Conservation (phyloP, 1,284 basidiomycete genomes). For the Melanopsichium pennsylvanicum region DNA sequence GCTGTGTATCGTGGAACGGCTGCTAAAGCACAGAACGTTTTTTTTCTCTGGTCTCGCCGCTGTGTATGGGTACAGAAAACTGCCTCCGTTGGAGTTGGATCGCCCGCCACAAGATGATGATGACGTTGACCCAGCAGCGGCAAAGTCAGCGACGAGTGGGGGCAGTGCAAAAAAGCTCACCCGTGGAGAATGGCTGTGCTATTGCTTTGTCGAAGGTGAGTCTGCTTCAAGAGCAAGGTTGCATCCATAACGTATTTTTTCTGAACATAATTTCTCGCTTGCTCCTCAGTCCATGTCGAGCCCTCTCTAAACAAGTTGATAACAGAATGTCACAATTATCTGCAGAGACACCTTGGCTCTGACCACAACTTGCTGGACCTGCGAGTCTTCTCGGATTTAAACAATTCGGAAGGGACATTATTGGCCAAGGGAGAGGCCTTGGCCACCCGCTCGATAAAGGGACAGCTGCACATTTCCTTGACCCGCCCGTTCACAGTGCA, state of each 20-base stretch:
- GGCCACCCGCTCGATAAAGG: no score
- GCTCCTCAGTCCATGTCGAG: conserved; percentile 10
- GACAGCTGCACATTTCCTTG: conserved; percentile 40
- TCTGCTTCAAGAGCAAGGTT: neutral
- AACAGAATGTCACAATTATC: neutral
- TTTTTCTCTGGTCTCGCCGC: neutral
- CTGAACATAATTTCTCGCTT: neutral
- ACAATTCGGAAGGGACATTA: no score
- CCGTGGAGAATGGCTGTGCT: conserved; percentile 47
- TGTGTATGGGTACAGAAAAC: conserved; percentile 10
- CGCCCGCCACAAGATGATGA: no score
- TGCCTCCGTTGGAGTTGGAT: conserved; percentile 19
- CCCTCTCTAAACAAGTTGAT: conserved; percentile 5
- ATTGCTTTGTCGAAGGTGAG: conserved; percentile 45
- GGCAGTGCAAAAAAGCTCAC: conserved; percentile 6
- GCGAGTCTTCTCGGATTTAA: no score
- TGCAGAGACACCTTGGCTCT: conserved; percentile 12
- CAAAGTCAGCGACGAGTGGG: no score
- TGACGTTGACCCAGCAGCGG: no score
- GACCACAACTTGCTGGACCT: conserved; percentile 7
- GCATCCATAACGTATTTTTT: no score
- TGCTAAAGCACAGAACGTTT: neutral
- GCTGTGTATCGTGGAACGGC: neutral
- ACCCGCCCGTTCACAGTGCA: conserved; percentile 45
- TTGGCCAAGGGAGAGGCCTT: no score